Evolutionary conservation across 768 basidiomycete species (phyloP).

Genomic region (Tulasnella sp.): DNA sequence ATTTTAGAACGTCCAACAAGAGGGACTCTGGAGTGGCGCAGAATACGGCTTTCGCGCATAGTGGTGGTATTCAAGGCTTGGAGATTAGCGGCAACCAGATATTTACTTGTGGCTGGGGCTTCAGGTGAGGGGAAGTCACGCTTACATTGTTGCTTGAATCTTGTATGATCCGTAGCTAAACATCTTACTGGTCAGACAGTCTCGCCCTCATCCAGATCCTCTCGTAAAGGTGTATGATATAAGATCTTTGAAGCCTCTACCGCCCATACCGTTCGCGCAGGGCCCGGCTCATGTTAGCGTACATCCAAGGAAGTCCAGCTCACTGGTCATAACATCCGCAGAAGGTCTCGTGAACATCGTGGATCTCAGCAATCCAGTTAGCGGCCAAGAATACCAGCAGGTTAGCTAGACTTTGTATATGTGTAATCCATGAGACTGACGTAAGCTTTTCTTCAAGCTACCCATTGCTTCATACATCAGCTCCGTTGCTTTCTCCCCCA

Average conservation of each 20-base stretch:
- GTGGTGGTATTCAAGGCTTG: conserved; percentile 69
- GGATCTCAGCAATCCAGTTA: conserved; percentile 62
- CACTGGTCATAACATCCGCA: conserved; percentile 61
- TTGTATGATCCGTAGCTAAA: conserved; percentile 4
- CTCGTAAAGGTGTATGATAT: conserved; percentile 88
- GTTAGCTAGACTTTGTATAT: conserved; percentile 29
- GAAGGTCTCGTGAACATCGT: conserved; percentile 79
- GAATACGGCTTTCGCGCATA: conserved; percentile 62
- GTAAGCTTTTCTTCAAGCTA: conserved; percentile 23
- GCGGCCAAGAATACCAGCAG: conserved; percentile 66
- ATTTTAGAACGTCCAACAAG: conserved; percentile 50
- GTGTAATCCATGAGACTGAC: neutral
- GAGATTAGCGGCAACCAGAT: conserved; percentile 68
- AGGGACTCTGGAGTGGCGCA: conserved; percentile 35
- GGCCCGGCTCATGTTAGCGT: conserved; percentile 78
- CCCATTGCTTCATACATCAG: conserved; percentile 54
- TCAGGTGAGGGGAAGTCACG: conserved; percentile 44
- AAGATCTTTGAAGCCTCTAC: conserved; percentile 67
- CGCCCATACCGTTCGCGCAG: conserved; percentile 77
- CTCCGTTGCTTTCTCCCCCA: conserved; percentile 69
- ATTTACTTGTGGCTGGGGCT: conserved; percentile 77
- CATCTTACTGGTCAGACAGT: conserved; percentile 43
- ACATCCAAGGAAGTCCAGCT: conserved; percentile 64
- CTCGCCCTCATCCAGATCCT: conserved; percentile 79
- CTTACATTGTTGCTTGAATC: neutral